These are phyloP conservation scores for Drechslerella dactyloides DNA, from an alignment of 2,329 filamentous ascomycete species.

Conservation along the genomic window DNA sequence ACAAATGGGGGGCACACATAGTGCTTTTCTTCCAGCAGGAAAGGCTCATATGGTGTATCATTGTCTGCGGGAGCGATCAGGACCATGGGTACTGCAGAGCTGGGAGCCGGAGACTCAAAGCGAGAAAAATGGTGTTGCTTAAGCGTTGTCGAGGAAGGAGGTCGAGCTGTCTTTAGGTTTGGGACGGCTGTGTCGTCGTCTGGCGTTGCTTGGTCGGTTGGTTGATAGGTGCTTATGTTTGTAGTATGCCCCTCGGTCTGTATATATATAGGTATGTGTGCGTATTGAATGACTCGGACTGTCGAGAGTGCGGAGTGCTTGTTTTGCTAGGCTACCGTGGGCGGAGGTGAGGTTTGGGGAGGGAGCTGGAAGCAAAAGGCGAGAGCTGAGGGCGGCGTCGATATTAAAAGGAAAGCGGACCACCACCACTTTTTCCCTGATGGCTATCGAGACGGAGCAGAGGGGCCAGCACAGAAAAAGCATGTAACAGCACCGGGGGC, in stretches of 20 bases:
- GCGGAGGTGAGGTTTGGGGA: background rate
- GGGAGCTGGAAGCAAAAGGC: background rate
- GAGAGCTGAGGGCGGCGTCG: background rate
- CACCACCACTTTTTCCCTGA: background rate
- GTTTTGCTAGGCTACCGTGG: too few relatives aligned
- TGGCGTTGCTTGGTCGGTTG: too few relatives aligned
- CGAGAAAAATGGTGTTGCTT: background rate
- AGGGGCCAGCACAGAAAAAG: conserved; percentile 2
- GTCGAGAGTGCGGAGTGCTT: too few relatives aligned
- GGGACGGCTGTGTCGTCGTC: too few relatives aligned
- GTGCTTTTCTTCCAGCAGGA: conserved; percentile 7
- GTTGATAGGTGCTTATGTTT: too few relatives aligned
- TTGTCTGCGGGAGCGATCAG: background rate
- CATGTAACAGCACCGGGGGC: conserved; percentile 13
- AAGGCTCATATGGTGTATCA: background rate
- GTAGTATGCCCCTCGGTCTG: too few relatives aligned
- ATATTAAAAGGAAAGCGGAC: conserved; percentile 7
- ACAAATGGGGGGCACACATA: background rate
- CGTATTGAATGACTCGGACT: too few relatives aligned
- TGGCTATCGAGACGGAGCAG: background rate
- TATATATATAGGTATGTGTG: too few relatives aligned
- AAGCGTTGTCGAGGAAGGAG: background rate
- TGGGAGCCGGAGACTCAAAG: background rate
- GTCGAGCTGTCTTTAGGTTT: too few relatives aligned
- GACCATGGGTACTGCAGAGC: background rate